These are phyloP conservation scores for Mucuna pruriens DNA, from an alignment of 306 rosid genomes.

Conservation along the genomic window DNA sequence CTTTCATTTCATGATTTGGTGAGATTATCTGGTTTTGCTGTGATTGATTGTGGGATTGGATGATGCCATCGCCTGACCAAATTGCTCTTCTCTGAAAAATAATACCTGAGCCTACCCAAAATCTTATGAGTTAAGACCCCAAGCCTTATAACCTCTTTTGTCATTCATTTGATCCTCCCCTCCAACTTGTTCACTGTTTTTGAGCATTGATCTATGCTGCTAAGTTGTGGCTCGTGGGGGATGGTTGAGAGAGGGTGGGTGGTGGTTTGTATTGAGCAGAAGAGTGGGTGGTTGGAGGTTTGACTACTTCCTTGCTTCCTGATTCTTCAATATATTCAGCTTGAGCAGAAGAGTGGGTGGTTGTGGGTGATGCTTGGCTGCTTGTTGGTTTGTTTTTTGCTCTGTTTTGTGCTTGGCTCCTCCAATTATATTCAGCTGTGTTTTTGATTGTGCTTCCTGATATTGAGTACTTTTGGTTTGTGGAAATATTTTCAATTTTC, in stretches of 20 bases:
- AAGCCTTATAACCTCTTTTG: background rate
- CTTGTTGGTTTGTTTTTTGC: background rate
- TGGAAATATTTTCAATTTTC: background rate
- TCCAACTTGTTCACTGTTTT: background rate
- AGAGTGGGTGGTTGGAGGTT: background rate
- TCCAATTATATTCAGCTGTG: background rate
- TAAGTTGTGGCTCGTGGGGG: background rate
- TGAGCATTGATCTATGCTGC: background rate
- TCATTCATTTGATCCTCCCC: background rate
- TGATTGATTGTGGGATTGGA: background rate
- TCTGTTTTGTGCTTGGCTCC: background rate
- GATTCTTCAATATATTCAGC: background rate
- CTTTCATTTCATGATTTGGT: too few species aligned
- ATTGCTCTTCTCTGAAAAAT: background rate
- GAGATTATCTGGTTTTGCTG: background rate
- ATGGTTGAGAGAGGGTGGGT: background rate
- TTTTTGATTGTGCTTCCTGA: background rate
- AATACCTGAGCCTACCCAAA: background rate
- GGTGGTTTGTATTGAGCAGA: background rate
- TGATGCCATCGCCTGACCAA: background rate
- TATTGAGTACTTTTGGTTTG: background rate
- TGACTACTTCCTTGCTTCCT: background rate
- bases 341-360: too few species aligned
- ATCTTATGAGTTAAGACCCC: background rate
- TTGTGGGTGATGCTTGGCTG: background rate